Evolutionary conservation across 1,284 basidiomycete species (phyloP), one percentile per base, ranked within the genome.

Genomic region (Cutaneotrichosporon arboriforme): DNA sequence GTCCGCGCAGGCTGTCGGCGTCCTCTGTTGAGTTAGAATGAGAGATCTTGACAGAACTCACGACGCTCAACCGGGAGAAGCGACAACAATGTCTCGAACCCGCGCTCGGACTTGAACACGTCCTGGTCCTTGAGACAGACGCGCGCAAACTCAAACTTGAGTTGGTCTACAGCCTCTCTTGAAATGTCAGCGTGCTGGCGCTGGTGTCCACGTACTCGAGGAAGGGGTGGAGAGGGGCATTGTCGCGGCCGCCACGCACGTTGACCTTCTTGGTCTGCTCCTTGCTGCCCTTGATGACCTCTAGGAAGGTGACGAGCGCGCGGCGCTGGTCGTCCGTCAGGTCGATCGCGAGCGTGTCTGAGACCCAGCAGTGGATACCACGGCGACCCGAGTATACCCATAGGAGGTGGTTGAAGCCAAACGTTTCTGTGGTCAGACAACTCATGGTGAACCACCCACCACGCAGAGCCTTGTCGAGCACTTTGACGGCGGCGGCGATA

Each of bases 321-420:
- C 83, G 85, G 37, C 96, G 79, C 72, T 94, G 86, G 59, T 96
- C 90, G 69, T 99, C 96, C 4, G 88, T 92, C 48, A 98, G 78
- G 55, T 82, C 84, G 77, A 96, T 81, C 0, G 96, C 96, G 52
- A 87, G 83, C 46, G 81, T 78, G 73, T 99, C 94, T 7, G 90
- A 93, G 57, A 99, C 85, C 94, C 94, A 99, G 70, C 92, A 82
- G 79, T 98, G 94, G 65, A 98, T 98, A 63, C 96, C 94, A 76
- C 94, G 87, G 41, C 94, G 86, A 59, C 94, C 94, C 14, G 96
- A 98, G 75, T 97, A 99, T 21, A 98, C 93, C 96, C 96, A 99
- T 14, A 99, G 79, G 23, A 98, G 80, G 66, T 82, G 81, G 52
- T 76, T 68, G 70, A 78, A 83, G 2, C 91, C 93, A 70, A 92